phyloP scores from a whole-genome alignment of 352 stramenopile species.

The Pythium vanterpoolii region DNA sequence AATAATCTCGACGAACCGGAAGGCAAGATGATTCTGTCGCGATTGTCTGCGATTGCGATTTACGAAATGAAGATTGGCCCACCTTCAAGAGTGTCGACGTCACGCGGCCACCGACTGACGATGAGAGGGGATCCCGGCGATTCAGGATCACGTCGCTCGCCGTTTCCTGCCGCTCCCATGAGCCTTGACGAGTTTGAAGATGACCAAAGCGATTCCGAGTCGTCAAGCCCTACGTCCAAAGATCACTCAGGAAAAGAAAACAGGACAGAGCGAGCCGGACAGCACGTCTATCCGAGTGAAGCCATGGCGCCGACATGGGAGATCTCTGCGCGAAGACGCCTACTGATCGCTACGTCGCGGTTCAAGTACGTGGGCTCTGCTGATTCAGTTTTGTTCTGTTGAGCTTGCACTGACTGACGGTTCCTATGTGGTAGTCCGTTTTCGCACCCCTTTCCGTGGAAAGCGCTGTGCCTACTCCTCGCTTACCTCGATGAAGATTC shows the following conservation, averaged over 20 bases:
- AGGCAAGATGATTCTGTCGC: constrained; percentile 59
- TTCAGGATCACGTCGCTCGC: neutral
- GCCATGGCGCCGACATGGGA: constrained; percentile 56
- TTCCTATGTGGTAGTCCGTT: constrained; percentile 40
- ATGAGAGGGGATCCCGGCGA: neutral
- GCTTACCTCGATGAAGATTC: constrained; percentile 79
- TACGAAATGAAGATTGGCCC: constrained; percentile 25
- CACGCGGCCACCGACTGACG: neutral
- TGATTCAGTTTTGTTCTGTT: neutral
- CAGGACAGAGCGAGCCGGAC: constrained; percentile 28
- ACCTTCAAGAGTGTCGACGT: neutral
- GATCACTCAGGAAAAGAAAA: neutral
- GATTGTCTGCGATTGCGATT: constrained; percentile 51
- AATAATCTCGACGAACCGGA: constrained; percentile 41
- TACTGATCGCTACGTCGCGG: constrained; percentile 65
- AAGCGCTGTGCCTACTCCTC: constrained; percentile 59
- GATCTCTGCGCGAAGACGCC: constrained; percentile 40
- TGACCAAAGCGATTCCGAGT: constrained; percentile 5
- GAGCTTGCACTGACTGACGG: constrained; percentile 4
- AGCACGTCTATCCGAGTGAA: constrained; percentile 71
- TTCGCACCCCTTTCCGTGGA: constrained; percentile 71
- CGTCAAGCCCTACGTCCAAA: neutral
- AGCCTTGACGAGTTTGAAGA: constrained; percentile 6
- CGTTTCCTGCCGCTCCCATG: neutral
- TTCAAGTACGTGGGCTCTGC: constrained; percentile 40